Conservation (phyloP, 2,329 filamentous ascomycete genomes). For the Diaporthe ilicicola region DNA sequence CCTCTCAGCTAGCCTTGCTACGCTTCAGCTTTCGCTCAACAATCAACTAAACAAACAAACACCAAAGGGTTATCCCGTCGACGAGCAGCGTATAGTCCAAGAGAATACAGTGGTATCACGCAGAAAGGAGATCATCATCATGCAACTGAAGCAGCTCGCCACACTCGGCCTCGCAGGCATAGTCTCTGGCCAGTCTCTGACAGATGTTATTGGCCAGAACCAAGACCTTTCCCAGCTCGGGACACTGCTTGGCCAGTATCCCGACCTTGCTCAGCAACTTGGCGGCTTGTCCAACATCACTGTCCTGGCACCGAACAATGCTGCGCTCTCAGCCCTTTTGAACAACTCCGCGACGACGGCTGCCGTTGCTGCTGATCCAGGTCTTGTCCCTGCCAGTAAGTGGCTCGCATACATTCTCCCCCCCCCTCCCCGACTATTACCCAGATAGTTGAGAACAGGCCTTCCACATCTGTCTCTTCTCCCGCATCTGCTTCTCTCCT, state of each 20-base stretch:
- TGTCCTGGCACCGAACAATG: constrained; percentile 64
- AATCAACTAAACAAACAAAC: neutral
- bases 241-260: constrained; percentile 45
- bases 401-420: too few species aligned
- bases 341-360: constrained; percentile 43
- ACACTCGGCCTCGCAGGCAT: constrained; percentile 2
- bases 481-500: neutral
- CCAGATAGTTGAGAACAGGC: too few species aligned
- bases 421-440: too few species aligned
- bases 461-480: too few species aligned
- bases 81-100: neutral
- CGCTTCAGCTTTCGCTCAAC: too few species aligned
- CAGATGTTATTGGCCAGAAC: constrained; percentile 36
- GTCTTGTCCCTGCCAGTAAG: constrained; percentile 43
- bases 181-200: constrained; percentile 30
- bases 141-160: constrained; percentile 23
- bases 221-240: constrained; percentile 37
- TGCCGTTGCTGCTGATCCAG: constrained; percentile 36
- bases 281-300: constrained; percentile 59
- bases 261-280: constrained; percentile 48
- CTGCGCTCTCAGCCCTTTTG: constrained; percentile 51
- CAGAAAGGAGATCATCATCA: neutral
- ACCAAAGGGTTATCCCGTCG: neutral
- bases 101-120: neutral
- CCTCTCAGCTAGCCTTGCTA: too few species aligned